A percentile compares a stretch with the other conserved stretches of the same genome.
Conservation (phyloP, 2,329 filamentous ascomycete species). For the Dendryphion nanum region DNA sequence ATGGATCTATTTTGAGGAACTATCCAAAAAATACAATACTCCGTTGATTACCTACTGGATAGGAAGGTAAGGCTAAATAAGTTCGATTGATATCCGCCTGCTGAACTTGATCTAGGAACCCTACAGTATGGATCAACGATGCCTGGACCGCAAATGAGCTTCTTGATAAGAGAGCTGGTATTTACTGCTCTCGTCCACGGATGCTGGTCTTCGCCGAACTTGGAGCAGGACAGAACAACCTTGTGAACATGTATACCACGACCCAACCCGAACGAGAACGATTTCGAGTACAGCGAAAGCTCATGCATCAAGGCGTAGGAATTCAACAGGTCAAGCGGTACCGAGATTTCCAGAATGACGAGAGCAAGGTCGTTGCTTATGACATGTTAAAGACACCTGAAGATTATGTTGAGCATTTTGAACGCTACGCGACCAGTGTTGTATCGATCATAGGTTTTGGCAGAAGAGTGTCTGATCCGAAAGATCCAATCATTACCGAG, state of each 20-base stretch:
- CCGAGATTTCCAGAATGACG: slow-evolving; percentile 59
- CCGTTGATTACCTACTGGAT: slow-evolving; percentile 59
- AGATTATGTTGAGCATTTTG: slow-evolving; percentile 52
- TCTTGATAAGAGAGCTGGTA: slow-evolving; percentile 51
- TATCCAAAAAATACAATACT: slow-evolving; percentile 50
- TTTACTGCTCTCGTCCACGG: slow-evolving; percentile 52
- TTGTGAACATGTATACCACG: slow-evolving; percentile 35
- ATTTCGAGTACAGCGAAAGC: slow-evolving; percentile 30
- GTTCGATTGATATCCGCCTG: slow-evolving; percentile 1
- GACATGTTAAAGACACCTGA: slow-evolving; percentile 45
- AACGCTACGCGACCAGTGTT: slow-evolving; percentile 53
- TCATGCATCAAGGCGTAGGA: slow-evolving; percentile 37
- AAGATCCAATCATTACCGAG: slow-evolving; percentile 58
- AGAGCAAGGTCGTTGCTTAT: slow-evolving; percentile 56
- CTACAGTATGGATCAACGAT: slow-evolving; percentile 45
- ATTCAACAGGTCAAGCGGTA: slow-evolving; percentile 56
- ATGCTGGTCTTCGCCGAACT: slow-evolving; percentile 47
- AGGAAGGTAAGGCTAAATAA: slow-evolving; percentile 16
- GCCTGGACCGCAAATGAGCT: slow-evolving; percentile 52
- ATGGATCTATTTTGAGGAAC: slow-evolving; percentile 58
- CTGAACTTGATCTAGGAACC: slow-evolving; percentile 41
- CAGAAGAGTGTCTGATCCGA: slow-evolving; percentile 47
- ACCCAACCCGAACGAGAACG: slow-evolving; percentile 29
- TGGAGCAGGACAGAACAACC: slow-evolving; percentile 33
- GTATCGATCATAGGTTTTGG: slow-evolving; percentile 57